Conservation (phyloP, 176 grass and related monocot species). For the Tillandsia leiboldiana region DNA sequence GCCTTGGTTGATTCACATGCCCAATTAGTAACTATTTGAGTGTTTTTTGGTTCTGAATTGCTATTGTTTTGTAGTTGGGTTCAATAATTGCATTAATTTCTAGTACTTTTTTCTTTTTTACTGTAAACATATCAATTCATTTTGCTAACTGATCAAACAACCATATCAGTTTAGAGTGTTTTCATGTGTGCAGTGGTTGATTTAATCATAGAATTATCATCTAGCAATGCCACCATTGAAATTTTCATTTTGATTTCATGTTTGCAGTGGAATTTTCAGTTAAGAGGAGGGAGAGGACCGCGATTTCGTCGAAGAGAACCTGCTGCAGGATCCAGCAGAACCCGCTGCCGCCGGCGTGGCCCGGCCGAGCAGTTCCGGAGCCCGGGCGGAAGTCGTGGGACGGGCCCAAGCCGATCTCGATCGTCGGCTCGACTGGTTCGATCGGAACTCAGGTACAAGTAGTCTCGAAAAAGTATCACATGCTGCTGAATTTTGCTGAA, state of each 20-base stretch:
- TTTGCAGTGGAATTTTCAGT: conserved; percentile 47
- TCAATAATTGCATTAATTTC: too few species aligned
- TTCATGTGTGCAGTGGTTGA: neutral
- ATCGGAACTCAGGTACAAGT: conserved; percentile 82
- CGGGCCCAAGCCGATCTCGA: conserved; percentile 77
- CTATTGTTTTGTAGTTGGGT: too few species aligned
- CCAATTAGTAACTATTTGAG: too few species aligned
- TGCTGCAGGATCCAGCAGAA: conserved; percentile 52
- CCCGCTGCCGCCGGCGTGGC: conserved; percentile 79
- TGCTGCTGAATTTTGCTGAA: neutral
- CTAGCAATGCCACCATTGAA: neutral
- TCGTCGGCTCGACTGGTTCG: conserved; percentile 90
- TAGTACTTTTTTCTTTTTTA: too few species aligned
- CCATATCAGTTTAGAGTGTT: neutral
- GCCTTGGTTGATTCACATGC: too few species aligned
- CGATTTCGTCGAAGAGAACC: conserved; percentile 29
- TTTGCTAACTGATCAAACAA: too few species aligned
- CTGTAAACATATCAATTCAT: too few species aligned
- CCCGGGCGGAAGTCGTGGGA: conserved; percentile 53
- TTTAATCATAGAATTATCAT: neutral
- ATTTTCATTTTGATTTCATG: conserved; percentile 5
- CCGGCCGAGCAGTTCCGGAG: conserved; percentile 65
- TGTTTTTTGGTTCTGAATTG: too few species aligned
- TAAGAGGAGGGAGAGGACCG: conserved; percentile 45
- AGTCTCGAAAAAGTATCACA: neutral